Conservation (phyloP, 345 rosid genomes). For the Lumnitzera racemosa region DNA sequence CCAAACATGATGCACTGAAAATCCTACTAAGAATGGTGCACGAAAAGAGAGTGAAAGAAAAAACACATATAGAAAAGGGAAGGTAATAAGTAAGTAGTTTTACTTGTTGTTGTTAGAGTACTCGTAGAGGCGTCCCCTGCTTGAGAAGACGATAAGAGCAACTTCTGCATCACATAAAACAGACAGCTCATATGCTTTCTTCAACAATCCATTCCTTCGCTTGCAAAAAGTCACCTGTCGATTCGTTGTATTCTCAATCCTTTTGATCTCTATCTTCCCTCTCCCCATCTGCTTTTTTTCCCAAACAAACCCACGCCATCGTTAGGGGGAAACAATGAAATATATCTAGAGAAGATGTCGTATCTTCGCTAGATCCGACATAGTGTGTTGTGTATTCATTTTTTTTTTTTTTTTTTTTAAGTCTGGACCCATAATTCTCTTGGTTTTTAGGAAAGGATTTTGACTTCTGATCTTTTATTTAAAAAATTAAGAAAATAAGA, state of each 20-base stretch:
- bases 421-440: too few species aligned
- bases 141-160: conserved; percentile 91
- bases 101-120: conserved; percentile 92
- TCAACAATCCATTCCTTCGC: conserved; percentile 84
- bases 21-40: neutral
- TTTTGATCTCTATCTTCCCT: conserved; percentile 96
- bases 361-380: too few species aligned
- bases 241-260: conserved; percentile 92
- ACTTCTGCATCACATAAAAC: conserved; percentile 93
- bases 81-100: neutral
- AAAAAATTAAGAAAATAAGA: too few species aligned
- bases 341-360: too few species aligned
- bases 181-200: conserved; percentile 86
- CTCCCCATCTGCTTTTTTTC: conserved; percentile 51
- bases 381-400: too few species aligned
- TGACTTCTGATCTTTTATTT: too few species aligned
- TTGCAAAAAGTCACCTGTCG: conserved; percentile 96
- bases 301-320: too few species aligned
- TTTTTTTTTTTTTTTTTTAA: too few species aligned
- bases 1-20: neutral
- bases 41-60: neutral
- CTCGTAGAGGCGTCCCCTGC: conserved; percentile 94
- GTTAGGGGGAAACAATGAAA: too few species aligned
- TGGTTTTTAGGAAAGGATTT: too few species aligned
- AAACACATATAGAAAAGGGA: neutral